Percentiles rank a stretch among this genome's conserved stretches.
These are phyloP conservation scores for Colletotrichum sp. DNA, from an alignment of 2,329 filamentous ascomycete genomes.

Conservation along the genomic window DNA sequence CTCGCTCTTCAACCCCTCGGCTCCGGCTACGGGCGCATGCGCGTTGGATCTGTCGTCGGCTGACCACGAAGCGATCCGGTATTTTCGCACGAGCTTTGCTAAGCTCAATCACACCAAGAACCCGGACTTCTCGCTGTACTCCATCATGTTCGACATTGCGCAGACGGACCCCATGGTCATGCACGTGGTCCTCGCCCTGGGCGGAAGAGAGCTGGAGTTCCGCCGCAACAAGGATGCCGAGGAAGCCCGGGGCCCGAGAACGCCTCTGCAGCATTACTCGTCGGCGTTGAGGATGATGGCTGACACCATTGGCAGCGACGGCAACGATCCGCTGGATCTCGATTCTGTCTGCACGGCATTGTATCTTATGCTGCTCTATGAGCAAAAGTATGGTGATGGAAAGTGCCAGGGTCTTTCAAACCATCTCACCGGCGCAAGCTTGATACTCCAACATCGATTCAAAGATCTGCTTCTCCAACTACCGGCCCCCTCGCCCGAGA, in stretches of 20 bases:
- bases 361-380: slow-evolving; percentile 41
- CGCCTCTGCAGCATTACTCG: slow-evolving; percentile 33
- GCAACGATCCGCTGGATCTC: slow-evolving; percentile 26
- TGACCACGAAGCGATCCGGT: slow-evolving; percentile 39
- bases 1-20: slow-evolving; percentile 12
- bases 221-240: slow-evolving; percentile 21
- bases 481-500: slow-evolving; percentile 6
- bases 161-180: slow-evolving; percentile 36
- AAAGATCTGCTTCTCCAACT: slow-evolving; percentile 11
- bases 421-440: slow-evolving; percentile 35
- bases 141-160: slow-evolving; percentile 38
- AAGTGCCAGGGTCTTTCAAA: slow-evolving; percentile 32
- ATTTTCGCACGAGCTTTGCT: slow-evolving; percentile 39
- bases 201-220: slow-evolving; percentile 33
- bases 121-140: slow-evolving; percentile 36
- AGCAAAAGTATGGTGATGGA: slow-evolving; percentile 41
- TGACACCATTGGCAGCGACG: slow-evolving; percentile 27
- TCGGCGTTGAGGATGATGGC: slow-evolving; percentile 34
- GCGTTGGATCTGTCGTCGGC: slow-evolving; percentile 29
- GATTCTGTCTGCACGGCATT: slow-evolving; percentile 34
- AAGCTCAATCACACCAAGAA: slow-evolving; percentile 39
- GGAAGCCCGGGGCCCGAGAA: slow-evolving; percentile 2
- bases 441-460: slow-evolving; percentile 32
- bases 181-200: slow-evolving; percentile 38
- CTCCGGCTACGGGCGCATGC: slow-evolving; percentile 21